A percentile compares a stretch with the other conserved stretches of the same genome.
phyloP scores from a whole-genome alignment of 2,329 filamentous ascomycete species.

The Cordyceps fumosorosea region DNA sequence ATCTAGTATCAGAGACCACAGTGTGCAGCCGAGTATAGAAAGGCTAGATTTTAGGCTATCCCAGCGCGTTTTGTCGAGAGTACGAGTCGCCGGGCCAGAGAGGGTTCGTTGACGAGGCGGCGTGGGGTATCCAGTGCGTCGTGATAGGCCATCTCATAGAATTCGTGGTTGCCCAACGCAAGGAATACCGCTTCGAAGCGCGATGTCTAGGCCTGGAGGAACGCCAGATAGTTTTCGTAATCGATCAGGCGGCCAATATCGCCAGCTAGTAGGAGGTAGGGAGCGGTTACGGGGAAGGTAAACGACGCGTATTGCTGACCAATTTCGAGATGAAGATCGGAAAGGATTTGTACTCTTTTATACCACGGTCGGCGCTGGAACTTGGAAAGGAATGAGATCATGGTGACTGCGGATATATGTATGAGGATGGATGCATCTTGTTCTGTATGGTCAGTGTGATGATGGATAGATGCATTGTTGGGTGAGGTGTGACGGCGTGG shows the following conservation, averaged over 20 bases:
- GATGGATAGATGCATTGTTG: no score
- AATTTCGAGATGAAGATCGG: constrained; percentile 38
- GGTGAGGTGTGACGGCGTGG: no score
- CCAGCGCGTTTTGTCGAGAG: constrained; percentile 30
- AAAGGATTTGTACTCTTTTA: constrained; percentile 24
- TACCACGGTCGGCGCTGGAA: constrained; percentile 16
- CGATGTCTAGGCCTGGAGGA: constrained; percentile 26
- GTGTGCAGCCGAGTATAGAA: constrained; percentile 44
- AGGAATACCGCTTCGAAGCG: constrained; percentile 39
- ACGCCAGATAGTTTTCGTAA: constrained; percentile 37
- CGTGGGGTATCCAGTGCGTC: constrained; percentile 26
- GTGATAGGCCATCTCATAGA: constrained; percentile 32
- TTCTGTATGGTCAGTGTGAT: no score
- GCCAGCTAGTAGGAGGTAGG: constrained; percentile 38
- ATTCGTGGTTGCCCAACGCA: constrained; percentile 49
- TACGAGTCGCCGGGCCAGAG: constrained; percentile 21
- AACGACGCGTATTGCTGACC: constrained; percentile 29
- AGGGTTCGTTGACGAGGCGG: constrained; percentile 26
- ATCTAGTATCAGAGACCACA: constrained; percentile 41
- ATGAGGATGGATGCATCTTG: no score
- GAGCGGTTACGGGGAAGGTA: constrained; percentile 27
- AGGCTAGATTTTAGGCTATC: constrained; percentile 26
- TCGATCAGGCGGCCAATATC: constrained; percentile 45
- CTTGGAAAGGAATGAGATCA: constrained; percentile 4
- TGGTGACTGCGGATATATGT: not conserved